A percentile compares a stretch with the other conserved stretches of the same genome.
Conservation (phyloP, 805 yeast genomes). For the Schizosaccharomyces lindneri region DNA sequence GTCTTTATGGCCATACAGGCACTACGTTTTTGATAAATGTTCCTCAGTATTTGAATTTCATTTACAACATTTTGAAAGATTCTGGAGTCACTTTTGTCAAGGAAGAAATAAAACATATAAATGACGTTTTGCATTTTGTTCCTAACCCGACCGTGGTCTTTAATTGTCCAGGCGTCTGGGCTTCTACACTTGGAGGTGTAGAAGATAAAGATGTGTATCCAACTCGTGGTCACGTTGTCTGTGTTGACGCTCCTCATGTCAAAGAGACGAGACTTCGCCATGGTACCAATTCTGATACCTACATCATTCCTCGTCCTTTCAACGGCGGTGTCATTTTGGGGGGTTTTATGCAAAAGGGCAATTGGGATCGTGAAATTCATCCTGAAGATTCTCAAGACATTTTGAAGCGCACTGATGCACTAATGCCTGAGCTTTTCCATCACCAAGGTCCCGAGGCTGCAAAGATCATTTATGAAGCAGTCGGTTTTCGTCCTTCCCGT, state of each 20-base stretch:
- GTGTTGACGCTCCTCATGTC: constrained; percentile 16
- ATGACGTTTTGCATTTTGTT: constrained; percentile 25
- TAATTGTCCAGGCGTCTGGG: constrained; percentile 60
- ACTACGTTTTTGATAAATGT: constrained; percentile 36
- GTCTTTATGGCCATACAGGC: constrained; percentile 26
- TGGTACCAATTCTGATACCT: constrained; percentile 8
- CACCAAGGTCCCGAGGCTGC: constrained; percentile 12
- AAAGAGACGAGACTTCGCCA: constrained; percentile 5
- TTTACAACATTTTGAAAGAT: constrained; percentile 21
- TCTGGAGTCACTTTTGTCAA: constrained; percentile 27
- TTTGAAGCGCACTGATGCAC: constrained; percentile 27
- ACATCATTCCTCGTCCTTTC: constrained; percentile 21
- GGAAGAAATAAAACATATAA: constrained; percentile 17
- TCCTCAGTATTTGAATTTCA: constrained; percentile 28
- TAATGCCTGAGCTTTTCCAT: constrained; percentile 20
- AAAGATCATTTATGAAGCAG: constrained; percentile 37
- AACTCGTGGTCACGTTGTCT: constrained; percentile 58
- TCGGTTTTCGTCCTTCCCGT: constrained; percentile 58
- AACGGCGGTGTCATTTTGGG: constrained; percentile 48
- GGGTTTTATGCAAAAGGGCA: constrained; percentile 41
- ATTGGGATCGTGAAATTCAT: constrained; percentile 37
- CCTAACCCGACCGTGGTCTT: constrained; percentile 23
- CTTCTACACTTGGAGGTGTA: constrained; percentile 38
- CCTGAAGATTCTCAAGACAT: constrained; percentile 36
- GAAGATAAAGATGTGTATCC: constrained; percentile 39